Evolutionary conservation across 2,329 filamentous ascomycete species (phyloP), one percentile per base, ranked within the genome.

Genomic region (Escovopsis sp.): DNA sequence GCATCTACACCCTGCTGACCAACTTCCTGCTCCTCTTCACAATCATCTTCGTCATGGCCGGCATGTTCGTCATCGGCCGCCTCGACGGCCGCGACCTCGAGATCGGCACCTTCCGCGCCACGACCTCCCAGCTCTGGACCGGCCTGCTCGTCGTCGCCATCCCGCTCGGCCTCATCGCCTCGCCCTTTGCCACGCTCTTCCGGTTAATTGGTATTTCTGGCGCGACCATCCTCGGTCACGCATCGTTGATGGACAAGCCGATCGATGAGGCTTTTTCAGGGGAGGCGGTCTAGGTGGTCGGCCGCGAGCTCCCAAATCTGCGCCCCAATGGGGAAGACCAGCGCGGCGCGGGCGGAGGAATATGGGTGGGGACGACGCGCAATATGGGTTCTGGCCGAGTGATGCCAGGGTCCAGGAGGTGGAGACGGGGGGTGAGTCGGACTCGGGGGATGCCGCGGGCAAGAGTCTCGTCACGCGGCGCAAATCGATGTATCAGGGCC

Each of bases 191-290:
- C 55, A 93, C 87, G 40, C 74, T 88, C 53, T 78, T 96, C 54
- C 96, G 91, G 91, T 75, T 98, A 60, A 86, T 96, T 58, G 91
- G 91, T 61, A 91, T 91, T 54, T 89, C 84, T 53, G 88, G 86
- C 61, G 86, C 95, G 61, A 84, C 81, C 60, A 93, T 96, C 52
- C 70, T 96, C 51, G 91, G 91, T 65, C 91, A 98, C 68, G 91
- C 91, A 53, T 75, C 87, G 49, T 78, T 96, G 61, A 80, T 96
- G 82, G 89, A 96, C 63, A 95, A 94, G 76, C 89, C 89, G 45
- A 94, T 96, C 72, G 91, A 96, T 80, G 89, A 93, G 88, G 88
- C 88, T 95, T 98, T 98, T 95, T 95, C 89, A 75, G 91, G 93
- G 88, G 91, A 98, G 89, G 89, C 91, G 88, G 91, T 98, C 84